Evolutionary conservation across 352 stramenopile genomes (phyloP), one percentile per base, ranked within the genome.

Genomic region (Globisporangium apiculatum): DNA sequence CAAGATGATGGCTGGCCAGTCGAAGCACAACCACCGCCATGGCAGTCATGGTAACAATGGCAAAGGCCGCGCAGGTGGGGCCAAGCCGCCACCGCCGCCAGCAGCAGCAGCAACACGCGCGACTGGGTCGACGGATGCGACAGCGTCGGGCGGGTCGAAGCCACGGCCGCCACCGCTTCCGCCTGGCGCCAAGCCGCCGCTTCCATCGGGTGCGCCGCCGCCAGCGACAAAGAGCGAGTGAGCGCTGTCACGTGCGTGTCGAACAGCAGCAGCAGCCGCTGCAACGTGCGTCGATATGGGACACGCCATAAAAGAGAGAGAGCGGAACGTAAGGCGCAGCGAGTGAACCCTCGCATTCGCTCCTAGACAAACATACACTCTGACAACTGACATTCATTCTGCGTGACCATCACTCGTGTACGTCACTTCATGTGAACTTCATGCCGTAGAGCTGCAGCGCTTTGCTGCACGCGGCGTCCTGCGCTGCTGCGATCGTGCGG

Each of bases 1-100:
- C 18, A 97, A 97, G 65, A 97, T 98, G 66, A 66, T 98, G 35
- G 76, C 68, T 1, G 60, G 65, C 40, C 48, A 62, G 41, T 58
- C 61, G 11, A 17, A 57, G 17, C 37, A 37, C 4, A 6, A n/a
- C 8, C 48, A 38, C 5, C 47, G 50, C 18, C 58, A 63, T 38
- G 69, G 72, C 40, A 31, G 24, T 31, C 24, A 31, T 31, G 69
- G 74, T 18, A 67, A 71, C 57, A 58, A 72, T 8, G 55, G 51
- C n/a, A 64, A 75, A 41, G 62, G 36, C 17, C 51, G 53, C 8
- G 55, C 56, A 1, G 68, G 63, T 12, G 40, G 40, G 7, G 7
- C 7, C 40, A 43, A 43, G 37, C 71, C 68, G 4, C 69, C 71
- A 7, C 69, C 66, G 24, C 71, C 69, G 4, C 65, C 64, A 1